Evolutionary conservation across 2,329 filamentous ascomycete genomes (phyloP), one percentile per base, ranked within the genome.

Genomic region (Talaromyces verruculosus): DNA sequence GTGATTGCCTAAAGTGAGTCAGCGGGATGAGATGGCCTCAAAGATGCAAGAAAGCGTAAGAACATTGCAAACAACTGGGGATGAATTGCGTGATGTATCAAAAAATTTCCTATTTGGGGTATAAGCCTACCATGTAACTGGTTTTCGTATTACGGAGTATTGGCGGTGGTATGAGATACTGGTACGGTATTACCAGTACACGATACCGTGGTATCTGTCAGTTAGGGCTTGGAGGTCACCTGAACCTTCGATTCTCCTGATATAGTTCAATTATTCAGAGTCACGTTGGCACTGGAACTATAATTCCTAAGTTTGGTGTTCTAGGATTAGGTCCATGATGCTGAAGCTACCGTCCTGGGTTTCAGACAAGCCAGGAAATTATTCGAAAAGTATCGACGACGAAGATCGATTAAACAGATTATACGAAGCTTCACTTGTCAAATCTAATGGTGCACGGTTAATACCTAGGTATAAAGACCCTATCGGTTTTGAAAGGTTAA

Each of bases 1-100:
- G 35, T 39, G n/a, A 15, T 37, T 2, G 33, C 6, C n/a, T 11
- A 39, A 35, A n/a, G 19, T 35, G 28, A 59, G 19, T 59, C 28
- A 49, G 22, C 17, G 19, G 19, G 19, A 59, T 35, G 19, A 25
- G 41, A 39, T 30, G 55, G 35, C 5, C 35, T 49, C 43, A 22
- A 51, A 51, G 13, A 30, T 53, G 22, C 13, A 62, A n/a, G 30
- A n/a, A 49, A 49, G n/a, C 28, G 19, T 37, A 30, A 30, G 43
- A 11, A 8, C 28, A 53, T 63, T 63, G 61, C 61, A 55, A 63
- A 63, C 61, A 19, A 39, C 60, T 8, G 61, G 61, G 61, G 61
- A 63, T 11, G 35, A 63, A 63, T 63, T 51, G 61, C 61, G 61
- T 63, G 61, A 63, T 63, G 35, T 53, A 30, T 39, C 22, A n/a